A percentile compares a stretch with the other conserved stretches of the same genome.
These are phyloP conservation scores for Exophiala sp. DNA, from an alignment of 2,329 filamentous ascomycete genomes.

Conservation along the genomic window DNA sequence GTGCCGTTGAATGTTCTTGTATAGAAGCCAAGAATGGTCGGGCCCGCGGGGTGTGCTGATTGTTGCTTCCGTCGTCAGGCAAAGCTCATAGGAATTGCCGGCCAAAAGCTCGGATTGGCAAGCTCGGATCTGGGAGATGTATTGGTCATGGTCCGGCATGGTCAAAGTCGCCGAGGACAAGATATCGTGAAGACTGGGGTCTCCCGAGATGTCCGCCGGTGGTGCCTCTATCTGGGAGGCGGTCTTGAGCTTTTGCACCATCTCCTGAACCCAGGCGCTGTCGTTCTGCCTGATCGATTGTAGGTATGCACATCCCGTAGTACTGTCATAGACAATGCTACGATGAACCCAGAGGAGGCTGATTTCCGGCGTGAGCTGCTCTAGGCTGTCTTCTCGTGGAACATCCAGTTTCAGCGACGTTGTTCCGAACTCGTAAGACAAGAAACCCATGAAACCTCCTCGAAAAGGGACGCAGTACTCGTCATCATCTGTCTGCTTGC, in stretches of 20 bases:
- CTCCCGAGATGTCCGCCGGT: slow-evolving; percentile 29
- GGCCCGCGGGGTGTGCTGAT: slow-evolving; percentile 43
- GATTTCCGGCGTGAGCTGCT: slow-evolving; percentile 57
- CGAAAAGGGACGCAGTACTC: slow-evolving; percentile 54
- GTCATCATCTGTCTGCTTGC: slow-evolving; percentile 7
- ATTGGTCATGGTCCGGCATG: slow-evolving; percentile 44
- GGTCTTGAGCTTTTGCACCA: slow-evolving; percentile 20
- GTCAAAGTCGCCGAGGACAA: slow-evolving; percentile 28
- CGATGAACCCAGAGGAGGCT: slow-evolving; percentile 70
- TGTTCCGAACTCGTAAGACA: slow-evolving; percentile 78
- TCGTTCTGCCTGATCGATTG: slow-evolving; percentile 56
- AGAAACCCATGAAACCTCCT: slow-evolving; percentile 77
- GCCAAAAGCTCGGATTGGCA: slow-evolving; percentile 68
- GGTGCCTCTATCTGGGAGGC: slow-evolving; percentile 12
- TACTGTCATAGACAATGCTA: slow-evolving; percentile 72
- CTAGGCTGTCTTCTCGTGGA: slow-evolving; percentile 40
- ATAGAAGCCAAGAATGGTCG: slow-evolving; percentile 61
- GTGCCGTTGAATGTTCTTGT: slow-evolving; percentile 59
- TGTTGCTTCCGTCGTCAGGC: slow-evolving; percentile 68
- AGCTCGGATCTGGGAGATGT: slow-evolving; percentile 59
- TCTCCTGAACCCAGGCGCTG: slow-evolving; percentile 45
- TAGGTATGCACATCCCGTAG: slow-evolving; percentile 54
- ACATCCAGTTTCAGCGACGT: slow-evolving; percentile 36
- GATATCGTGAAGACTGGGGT: slow-evolving; percentile 28
- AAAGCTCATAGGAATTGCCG: slow-evolving; percentile 81